These are phyloP conservation scores for Tricholoma matsutake DNA, from an alignment of 768 basidiomycete genomes.

Conservation along the genomic window DNA sequence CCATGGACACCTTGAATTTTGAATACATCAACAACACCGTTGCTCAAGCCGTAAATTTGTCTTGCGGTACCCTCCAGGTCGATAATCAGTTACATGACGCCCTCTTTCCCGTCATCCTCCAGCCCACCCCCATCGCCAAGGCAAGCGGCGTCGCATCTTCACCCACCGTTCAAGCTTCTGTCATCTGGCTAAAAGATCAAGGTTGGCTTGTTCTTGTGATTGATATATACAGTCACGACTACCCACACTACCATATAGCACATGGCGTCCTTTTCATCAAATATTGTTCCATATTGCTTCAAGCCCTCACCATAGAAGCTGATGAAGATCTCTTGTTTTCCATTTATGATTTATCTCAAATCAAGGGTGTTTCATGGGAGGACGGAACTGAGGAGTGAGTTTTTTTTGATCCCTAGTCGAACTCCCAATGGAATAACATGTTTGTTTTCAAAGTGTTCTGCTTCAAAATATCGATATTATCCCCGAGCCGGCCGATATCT, in stretches of 20 bases:
- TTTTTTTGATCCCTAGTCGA: background rate
- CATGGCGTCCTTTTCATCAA: constrained; percentile 98
- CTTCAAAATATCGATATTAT: constrained; percentile 67
- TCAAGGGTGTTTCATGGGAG: constrained; percentile 91
- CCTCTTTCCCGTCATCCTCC: constrained; percentile 89
- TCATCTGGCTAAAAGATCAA: constrained; percentile 91
- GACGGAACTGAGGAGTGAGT: constrained; percentile 71
- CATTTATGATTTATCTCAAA: constrained; percentile 86
- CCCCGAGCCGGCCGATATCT: constrained; percentile 65
- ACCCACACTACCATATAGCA: constrained; percentile 42
- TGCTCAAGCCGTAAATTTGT: constrained; percentile 76
- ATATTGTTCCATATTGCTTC: constrained; percentile 91
- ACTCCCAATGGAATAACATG: constrained; percentile 1
- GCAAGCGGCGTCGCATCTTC: constrained; percentile 73
- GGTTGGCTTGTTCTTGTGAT: constrained; percentile 43
- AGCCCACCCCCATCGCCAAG: constrained; percentile 85
- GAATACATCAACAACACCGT: constrained; percentile 79
- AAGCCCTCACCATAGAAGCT: constrained; percentile 92
- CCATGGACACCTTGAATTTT: constrained; percentile 73
- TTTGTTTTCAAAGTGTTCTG: constrained; percentile 51
- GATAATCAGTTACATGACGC: constrained; percentile 99
- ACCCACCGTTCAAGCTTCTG: constrained; percentile 85
- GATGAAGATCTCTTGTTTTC: constrained; percentile 97
- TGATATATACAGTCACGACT: background rate
- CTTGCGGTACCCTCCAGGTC: constrained; percentile 86